Evolutionary conservation across 257 asterid species (phyloP).

Genomic region (Solanum chilense): DNA sequence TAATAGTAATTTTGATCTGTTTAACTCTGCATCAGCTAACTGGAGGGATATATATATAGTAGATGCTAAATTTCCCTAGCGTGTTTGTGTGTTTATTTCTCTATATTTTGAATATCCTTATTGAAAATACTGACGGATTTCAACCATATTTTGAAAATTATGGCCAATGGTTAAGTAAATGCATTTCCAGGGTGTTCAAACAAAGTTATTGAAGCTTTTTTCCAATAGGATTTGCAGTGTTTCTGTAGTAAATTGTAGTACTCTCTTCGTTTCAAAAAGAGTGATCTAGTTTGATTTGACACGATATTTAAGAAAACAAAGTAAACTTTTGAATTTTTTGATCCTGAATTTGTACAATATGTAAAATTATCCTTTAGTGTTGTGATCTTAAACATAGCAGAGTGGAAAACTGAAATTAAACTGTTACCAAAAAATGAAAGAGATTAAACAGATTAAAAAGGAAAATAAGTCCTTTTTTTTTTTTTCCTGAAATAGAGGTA

Average conservation of each 20-base stretch:
- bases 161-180: too few species aligned
- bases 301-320: too few species aligned
- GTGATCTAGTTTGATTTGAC: too few species aligned
- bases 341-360: too few species aligned
- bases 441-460: too few species aligned
- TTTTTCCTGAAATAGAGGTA: too few species aligned
- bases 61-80: not conserved
- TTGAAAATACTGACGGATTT: not conserved
- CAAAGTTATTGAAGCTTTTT: not conserved
- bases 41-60: not conserved
- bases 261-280: too few species aligned
- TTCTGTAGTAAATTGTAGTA: not conserved
- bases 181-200: not conserved
- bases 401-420: too few species aligned
- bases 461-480: too few species aligned
- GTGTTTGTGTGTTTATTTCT: not conserved
- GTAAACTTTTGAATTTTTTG: too few species aligned
- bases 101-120: not conserved
- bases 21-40: not conserved
- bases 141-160: not conserved
- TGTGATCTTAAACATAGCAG: rapidly evolving
- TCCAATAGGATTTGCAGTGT: not conserved
- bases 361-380: too few species aligned
- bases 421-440: too few species aligned
- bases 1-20: conserved; percentile 1